A percentile compares a stretch with the other conserved stretches of the same genome.
These are phyloP conservation scores for Mycena galericulata DNA, from an alignment of 768 basidiomycete species.

Conservation along the genomic window DNA sequence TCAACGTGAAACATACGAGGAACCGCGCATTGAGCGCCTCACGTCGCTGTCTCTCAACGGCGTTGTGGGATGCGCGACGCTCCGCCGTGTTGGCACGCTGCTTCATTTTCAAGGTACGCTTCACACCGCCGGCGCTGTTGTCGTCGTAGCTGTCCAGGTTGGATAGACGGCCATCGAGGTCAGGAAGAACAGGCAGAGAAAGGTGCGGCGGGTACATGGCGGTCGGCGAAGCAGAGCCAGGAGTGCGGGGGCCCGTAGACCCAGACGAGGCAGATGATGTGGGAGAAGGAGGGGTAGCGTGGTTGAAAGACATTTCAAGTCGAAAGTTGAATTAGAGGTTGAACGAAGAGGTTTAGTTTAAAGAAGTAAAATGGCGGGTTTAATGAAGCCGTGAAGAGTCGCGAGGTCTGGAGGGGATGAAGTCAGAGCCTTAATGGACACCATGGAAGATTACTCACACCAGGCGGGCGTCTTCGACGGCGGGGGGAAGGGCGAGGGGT, in stretches of 20 bases:
- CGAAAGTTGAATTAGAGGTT: conserved; percentile 15
- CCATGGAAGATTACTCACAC: conserved; percentile 18
- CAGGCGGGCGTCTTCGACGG: conserved; percentile 34
- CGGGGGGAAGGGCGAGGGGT: conserved; percentile 24
- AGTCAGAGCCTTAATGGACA: not conserved
- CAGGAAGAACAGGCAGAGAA: conserved; percentile 31
- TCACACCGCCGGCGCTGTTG: conserved; percentile 30
- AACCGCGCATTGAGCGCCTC: conserved; percentile 83
- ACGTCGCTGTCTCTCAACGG: conserved; percentile 78
- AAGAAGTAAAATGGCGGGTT: conserved; percentile 34
- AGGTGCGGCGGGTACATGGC: conserved; percentile 27
- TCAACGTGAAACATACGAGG: conserved; percentile 46
- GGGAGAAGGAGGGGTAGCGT: conserved; percentile 33
- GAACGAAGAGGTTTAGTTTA: conserved; percentile 28
- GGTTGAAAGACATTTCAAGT: conserved; percentile 32
- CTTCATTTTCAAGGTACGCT: conserved; percentile 36
- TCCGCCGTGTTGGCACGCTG: conserved; percentile 80
- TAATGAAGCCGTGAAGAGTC: conserved; percentile 37
- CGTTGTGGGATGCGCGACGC: conserved; percentile 83
- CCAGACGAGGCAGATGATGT: conserved; percentile 38
- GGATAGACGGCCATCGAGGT: conserved; percentile 31
- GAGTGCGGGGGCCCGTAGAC: conserved; percentile 27
- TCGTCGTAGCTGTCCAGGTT: conserved; percentile 33
- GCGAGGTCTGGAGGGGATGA: conserved; percentile 27
- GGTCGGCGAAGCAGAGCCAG: conserved; percentile 21